These are phyloP conservation scores for Alternaria burnsii DNA, from an alignment of 2,329 filamentous ascomycete species.

Conservation along the genomic window DNA sequence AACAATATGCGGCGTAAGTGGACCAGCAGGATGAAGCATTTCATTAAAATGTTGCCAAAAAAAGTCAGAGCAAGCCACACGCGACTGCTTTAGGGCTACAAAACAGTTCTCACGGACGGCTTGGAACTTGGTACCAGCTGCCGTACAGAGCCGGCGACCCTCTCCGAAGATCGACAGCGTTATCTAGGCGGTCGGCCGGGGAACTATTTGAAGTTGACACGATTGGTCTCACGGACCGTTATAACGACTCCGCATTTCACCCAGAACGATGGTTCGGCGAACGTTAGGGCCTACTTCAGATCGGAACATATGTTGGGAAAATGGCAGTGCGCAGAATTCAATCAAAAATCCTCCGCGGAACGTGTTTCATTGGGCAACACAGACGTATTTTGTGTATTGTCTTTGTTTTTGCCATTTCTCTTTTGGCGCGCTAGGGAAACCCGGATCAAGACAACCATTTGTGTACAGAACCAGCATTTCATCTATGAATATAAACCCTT, in stretches of 20 bases:
- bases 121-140: conserved; percentile 3
- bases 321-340: background rate
- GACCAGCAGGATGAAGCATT: background rate
- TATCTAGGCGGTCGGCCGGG: background rate
- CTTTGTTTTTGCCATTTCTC: conserved; percentile 1
- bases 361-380: conserved; percentile 1
- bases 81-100: conserved; percentile 4
- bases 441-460: background rate
- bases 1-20: background rate
- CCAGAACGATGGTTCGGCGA: conserved; percentile 2
- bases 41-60: background rate
- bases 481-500: background rate
- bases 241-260: background rate
- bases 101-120: conserved; percentile 4
- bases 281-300: conserved; percentile 4
- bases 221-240: background rate
- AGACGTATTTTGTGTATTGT: conserved; percentile 1
- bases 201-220: background rate
- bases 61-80: background rate
- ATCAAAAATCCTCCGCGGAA: background rate
- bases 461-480: background rate
- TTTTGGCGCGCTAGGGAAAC: background rate
- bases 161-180: background rate
- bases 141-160: background rate
- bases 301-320: conserved; percentile 3